Conservation (phyloP, 164 flowering plant species). For the Aristolochia californica region DNA sequence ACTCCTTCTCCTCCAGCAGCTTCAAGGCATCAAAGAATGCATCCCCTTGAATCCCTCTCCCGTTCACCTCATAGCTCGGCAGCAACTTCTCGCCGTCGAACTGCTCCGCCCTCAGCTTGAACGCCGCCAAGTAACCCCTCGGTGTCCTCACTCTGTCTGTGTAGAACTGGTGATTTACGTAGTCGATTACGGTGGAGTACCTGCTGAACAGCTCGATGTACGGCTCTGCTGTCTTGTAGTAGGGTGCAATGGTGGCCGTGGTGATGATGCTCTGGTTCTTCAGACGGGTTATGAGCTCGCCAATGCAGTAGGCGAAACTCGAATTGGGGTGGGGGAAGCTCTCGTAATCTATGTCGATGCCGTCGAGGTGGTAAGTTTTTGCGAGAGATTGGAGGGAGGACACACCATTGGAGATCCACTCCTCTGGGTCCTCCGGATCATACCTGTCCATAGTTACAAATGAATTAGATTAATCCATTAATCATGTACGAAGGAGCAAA, state of each 20-base stretch:
- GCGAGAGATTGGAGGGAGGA: slow-evolving; percentile 30
- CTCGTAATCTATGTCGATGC: slow-evolving; percentile 58
- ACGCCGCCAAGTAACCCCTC: slow-evolving; percentile 25
- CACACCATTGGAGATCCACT: slow-evolving; percentile 52
- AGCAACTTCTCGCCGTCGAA: slow-evolving; percentile 28
- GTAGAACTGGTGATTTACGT: slow-evolving; percentile 53
- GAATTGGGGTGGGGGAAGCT: slow-evolving; percentile 29
- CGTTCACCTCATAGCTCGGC: slow-evolving; percentile 50
- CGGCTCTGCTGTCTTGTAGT: slow-evolving; percentile 20
- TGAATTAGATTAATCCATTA: background rate
- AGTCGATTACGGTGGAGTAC: slow-evolving; percentile 43
- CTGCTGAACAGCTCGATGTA: slow-evolving; percentile 31
- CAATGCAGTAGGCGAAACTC: slow-evolving; percentile 49
- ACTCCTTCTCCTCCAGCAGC: slow-evolving; percentile 34
- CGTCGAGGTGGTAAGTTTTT: slow-evolving; percentile 44
- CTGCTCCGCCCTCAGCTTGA: slow-evolving; percentile 21
- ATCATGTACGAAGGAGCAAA: background rate
- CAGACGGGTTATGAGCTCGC: slow-evolving; percentile 40
- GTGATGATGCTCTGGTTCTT: slow-evolving; percentile 48
- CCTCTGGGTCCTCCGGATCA: slow-evolving; percentile 19
- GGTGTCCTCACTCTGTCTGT: slow-evolving; percentile 42
- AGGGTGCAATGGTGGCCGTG: slow-evolving; percentile 57
- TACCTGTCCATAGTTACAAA: slow-evolving; percentile 6
- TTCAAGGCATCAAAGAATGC: slow-evolving; percentile 43
- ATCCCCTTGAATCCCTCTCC: slow-evolving; percentile 75